A percentile compares a stretch with the other conserved stretches of the same genome.
Conservation (phyloP, 768 basidiomycete genomes). For the Thelephora ganbajun region DNA sequence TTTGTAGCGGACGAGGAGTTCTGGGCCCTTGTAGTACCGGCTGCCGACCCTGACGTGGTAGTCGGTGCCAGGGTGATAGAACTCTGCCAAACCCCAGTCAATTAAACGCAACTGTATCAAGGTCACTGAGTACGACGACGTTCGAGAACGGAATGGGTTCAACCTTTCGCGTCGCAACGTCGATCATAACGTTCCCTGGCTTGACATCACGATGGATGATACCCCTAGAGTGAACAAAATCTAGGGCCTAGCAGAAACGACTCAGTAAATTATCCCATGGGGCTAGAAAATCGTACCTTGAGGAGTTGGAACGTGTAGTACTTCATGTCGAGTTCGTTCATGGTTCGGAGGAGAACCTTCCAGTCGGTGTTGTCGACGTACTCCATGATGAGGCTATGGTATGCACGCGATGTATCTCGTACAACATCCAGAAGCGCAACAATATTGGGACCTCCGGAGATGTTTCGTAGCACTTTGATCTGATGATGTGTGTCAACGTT, state of each 20-base stretch:
- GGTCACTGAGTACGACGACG: background rate
- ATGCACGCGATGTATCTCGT: constrained; percentile 87
- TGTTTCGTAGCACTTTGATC: constrained; percentile 94
- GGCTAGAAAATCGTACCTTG: constrained; percentile 35
- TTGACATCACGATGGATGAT: constrained; percentile 99
- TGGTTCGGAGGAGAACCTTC: constrained; percentile 86
- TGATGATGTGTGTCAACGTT: background rate
- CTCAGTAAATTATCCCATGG: constrained; percentile 2
- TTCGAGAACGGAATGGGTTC: background rate
- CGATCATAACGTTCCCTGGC: constrained; percentile 98
- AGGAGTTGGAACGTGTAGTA: constrained; percentile 94
- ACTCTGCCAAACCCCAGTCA: constrained; percentile 98
- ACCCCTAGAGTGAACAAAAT: constrained; percentile 95
- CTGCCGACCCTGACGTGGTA: constrained; percentile 96
- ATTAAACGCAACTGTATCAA: constrained; percentile 70
- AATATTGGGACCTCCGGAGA: constrained; percentile 91
- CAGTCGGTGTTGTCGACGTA: constrained; percentile 96
- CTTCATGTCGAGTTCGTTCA: constrained; percentile 89
- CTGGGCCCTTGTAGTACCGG: constrained; percentile 95
- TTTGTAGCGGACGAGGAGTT: constrained; percentile 91
- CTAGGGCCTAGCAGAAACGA: constrained; percentile 53
- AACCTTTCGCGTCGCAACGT: constrained; percentile 90
- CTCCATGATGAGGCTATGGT: constrained; percentile 92
- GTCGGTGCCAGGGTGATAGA: constrained; percentile 94
- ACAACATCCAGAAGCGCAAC: constrained; percentile 90